Base-by-base conservation (phyloP, 352 stramenopile species). In the Phytophthora gonapodyides region DNA sequence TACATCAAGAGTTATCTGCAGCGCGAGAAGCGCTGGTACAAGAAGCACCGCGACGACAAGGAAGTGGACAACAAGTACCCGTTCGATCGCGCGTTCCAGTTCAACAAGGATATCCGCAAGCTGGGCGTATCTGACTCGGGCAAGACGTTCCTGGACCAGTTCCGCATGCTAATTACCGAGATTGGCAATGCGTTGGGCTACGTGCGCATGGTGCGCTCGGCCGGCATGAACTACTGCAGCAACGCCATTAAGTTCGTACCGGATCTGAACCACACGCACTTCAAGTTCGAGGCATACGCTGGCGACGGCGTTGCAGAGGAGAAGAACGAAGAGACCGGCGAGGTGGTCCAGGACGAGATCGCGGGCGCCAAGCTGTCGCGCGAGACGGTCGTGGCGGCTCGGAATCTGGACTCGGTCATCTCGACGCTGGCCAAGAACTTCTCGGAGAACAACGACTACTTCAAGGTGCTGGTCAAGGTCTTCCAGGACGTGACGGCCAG, bases 131-230 rank as follows among this genome's bases (percentile, higher is more conserved):
- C 87, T 0, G 87, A 96, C 64, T 84, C 84, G 12, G 89, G 87
- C 2, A 88, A 90, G 54, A 96, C 87, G 2, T 97, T 96, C 48
- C 60, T 98, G 19, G 90, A 97, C 62, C 85, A 95, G 51, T 97
- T 97, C 58, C 82, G 93, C 37, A 82, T 94, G 59, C 67, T 97
- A 11, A 95, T 98, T 35, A 97, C 90, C 1, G 88, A 97, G 56
- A 97, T 98, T 41, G 93, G 93, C 17, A 98, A 98, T 70, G 91
- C 93, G 0, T 74, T 98, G 7, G 93, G 91, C 8, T 98, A 97
- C 53, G 93, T 98, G 15, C 88, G 93, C 27, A 98, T 98, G 91
- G 89, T 98, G 43, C 88, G 93, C 12, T 94, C 82, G 1, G 93
- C 93, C 7, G 89, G 88, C 8, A 96, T 97, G 88, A 96, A 93